Evolutionary conservation across 2,329 filamentous ascomycete species (phyloP), one percentile per base, ranked within the genome.

Genomic region (Fusarium sp.): DNA sequence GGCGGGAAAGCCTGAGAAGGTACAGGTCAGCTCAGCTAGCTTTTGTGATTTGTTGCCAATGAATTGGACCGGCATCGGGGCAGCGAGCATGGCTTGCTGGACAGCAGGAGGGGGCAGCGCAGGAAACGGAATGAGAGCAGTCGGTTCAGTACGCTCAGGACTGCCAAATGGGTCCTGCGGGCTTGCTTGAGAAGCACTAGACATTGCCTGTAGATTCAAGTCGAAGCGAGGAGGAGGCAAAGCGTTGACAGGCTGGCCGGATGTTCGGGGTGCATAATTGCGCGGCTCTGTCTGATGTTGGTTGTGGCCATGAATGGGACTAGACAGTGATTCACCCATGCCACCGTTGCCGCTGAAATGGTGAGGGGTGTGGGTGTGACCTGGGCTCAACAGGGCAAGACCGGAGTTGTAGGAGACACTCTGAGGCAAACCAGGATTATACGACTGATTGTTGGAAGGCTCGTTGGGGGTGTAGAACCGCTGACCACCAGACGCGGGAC

Each of bases 201-300:
- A 19, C 32, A 48, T 41, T 14, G 48, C 32, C 19, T 58, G 61
- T 19, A 75, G 22, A 15, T 74, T 72, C 24, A 75, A 45, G n/a
- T 75, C 73, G 55, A 81, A 82, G 22, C 75, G 79, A 5, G 81
- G 81, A 13, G 81, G 80, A 15, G 79, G 77, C 33, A 74, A 68
- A 28, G 62, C 67, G 6, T 65, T 59, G 33, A 67, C 57, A 8
- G 73, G 62, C n/a, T 71, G 68, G 0, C 71, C 75, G 28, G 74
- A 63, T 8, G 76, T 75, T 7, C 78, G 76, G 6, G 81, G 80
- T 2, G 79, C 79, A 61, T 81, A 81, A 71, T 79, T 81, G 55
- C 79, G 78, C 3, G 81, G 81, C 70, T 82, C 81, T 0, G 79
- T 81, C 48, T 78, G 72, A 35, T 67, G 69, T 5, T 72, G 71